Conservation (phyloP, 163 green algal genomes). For the Scenedesmus sp. region DNA sequence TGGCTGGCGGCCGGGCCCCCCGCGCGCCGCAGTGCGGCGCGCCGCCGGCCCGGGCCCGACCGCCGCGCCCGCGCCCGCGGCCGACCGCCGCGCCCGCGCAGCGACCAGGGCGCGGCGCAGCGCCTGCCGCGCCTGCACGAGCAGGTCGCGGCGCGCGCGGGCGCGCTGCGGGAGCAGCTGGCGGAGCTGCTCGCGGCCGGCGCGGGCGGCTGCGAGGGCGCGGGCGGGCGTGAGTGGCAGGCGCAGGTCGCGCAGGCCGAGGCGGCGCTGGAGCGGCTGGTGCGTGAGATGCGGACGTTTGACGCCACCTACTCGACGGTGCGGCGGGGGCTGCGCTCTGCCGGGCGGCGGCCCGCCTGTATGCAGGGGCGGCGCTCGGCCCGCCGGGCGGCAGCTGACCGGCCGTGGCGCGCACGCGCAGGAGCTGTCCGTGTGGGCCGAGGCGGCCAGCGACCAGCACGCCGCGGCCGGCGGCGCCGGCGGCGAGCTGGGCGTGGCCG, state of each 20-base stretch:
- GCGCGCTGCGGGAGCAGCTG: slow-evolving; percentile 29
- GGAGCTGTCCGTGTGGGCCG: slow-evolving; percentile 38
- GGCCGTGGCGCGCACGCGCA: too few relatives aligned
- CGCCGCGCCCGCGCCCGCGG: too few relatives aligned
- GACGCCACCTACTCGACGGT: slow-evolving; percentile 25
- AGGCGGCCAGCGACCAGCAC: background rate
- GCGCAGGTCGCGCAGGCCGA: slow-evolving; percentile 4
- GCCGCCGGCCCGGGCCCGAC: too few relatives aligned
- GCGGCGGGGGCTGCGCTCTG: background rate
- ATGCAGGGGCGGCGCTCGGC: too few relatives aligned
- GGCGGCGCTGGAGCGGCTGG: background rate
- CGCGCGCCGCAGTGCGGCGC: too few relatives aligned
- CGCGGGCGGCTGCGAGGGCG: slow-evolving; percentile 13
- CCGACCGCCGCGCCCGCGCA: background rate
- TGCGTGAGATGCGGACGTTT: slow-evolving; percentile 14
- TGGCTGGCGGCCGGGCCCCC: too few relatives aligned
- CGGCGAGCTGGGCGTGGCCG: background rate
- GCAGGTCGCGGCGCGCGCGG: background rate
- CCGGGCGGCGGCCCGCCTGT: too few relatives aligned
- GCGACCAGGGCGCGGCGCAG: slow-evolving; percentile 21
- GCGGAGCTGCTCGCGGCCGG: background rate
- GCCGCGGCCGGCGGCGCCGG: background rate
- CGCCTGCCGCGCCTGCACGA: slow-evolving; percentile 7
- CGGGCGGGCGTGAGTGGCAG: background rate
- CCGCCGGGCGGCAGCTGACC: too few relatives aligned